Conservation (phyloP, 305 asterid species). For the Lippia alba region DNA sequence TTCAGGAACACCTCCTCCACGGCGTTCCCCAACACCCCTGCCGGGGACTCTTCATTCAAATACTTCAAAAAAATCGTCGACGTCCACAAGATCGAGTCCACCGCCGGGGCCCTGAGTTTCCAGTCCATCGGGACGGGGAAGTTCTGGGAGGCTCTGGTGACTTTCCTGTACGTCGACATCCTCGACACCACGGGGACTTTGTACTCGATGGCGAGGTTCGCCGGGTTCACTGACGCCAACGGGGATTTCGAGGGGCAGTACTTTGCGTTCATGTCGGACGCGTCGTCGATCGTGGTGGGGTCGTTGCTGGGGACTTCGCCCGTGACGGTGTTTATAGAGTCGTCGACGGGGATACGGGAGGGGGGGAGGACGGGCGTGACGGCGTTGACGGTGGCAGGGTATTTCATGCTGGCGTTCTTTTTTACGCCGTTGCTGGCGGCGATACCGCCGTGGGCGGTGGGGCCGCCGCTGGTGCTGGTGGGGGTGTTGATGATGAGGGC, state of each 20-base stretch:
- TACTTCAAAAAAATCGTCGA: slow-evolving; percentile 82
- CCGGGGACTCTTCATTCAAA: slow-evolving; percentile 62
- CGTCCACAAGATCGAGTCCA: slow-evolving; percentile 68
- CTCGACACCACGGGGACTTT: slow-evolving; percentile 89
- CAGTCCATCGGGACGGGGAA: slow-evolving; percentile 54
- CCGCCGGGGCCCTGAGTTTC: slow-evolving; percentile 95
- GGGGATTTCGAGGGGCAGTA: slow-evolving; percentile 94
- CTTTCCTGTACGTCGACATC: slow-evolving; percentile 84
- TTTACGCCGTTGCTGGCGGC: slow-evolving; percentile 92
- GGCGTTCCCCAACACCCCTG: slow-evolving; percentile 61
- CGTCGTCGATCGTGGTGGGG: slow-evolving; percentile 81
- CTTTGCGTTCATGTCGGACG: slow-evolving; percentile 92
- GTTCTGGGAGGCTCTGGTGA: slow-evolving; percentile 88
- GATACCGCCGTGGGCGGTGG: slow-evolving; percentile 98
- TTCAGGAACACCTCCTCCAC: slow-evolving; percentile 76
- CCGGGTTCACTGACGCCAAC: slow-evolving; percentile 66
- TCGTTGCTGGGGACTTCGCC: slow-evolving; percentile 89
- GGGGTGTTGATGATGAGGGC: slow-evolving; percentile 95
- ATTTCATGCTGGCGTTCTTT: slow-evolving; percentile 76
- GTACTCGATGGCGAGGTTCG: slow-evolving; percentile 92
- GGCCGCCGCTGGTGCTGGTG: slow-evolving; percentile 92
- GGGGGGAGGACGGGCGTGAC: slow-evolving; percentile 95
- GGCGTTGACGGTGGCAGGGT: slow-evolving; percentile 87
- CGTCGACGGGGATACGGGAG: slow-evolving; percentile 93
- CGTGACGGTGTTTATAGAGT: slow-evolving; percentile 83